These are phyloP conservation scores for Gracilaria vermiculophylla DNA, from an alignment of 23 red algal genomes.

Conservation along the genomic window DNA sequence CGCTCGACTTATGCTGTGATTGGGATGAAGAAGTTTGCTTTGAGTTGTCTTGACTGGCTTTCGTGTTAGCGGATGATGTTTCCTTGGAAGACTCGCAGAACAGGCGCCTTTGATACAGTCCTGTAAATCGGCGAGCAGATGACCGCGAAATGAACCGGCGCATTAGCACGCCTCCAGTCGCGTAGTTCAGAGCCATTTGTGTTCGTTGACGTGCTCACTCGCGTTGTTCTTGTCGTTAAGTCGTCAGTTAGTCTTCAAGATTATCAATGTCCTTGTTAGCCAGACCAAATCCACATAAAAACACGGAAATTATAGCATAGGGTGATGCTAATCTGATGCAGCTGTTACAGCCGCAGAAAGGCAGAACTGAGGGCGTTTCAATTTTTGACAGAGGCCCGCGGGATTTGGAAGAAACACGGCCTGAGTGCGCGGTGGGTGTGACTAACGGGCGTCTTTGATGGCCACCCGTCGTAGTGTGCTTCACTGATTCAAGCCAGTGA, in stretches of 20 bases:
- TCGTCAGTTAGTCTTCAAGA: too few species aligned
- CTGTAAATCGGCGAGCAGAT: background rate
- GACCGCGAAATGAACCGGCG: background rate
- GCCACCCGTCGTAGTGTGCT: too few species aligned
- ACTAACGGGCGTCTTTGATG: too few species aligned
- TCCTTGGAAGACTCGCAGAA: conserved; percentile 25
- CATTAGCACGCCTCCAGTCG: background rate
- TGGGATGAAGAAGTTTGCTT: background rate
- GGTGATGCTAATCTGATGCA: background rate
- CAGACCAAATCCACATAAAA: background rate
- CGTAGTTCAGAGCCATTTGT: background rate
- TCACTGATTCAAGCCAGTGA: too few species aligned
- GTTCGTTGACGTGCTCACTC: too few species aligned
- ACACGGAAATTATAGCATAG: background rate
- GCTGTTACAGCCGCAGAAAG: background rate
- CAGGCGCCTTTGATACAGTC: background rate
- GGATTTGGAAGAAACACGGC: too few species aligned
- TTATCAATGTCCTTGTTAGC: too few species aligned
- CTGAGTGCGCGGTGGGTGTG: too few species aligned
- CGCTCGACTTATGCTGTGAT: background rate
- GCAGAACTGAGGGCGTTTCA: background rate
- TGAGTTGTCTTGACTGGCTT: background rate
- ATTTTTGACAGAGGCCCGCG: background rate
- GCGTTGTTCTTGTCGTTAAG: too few species aligned
- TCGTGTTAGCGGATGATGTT: background rate